Evolutionary conservation across 1,284 basidiomycete genomes (phyloP), one percentile per base, ranked within the genome.

Genomic region (Ustilago lituana): DNA sequence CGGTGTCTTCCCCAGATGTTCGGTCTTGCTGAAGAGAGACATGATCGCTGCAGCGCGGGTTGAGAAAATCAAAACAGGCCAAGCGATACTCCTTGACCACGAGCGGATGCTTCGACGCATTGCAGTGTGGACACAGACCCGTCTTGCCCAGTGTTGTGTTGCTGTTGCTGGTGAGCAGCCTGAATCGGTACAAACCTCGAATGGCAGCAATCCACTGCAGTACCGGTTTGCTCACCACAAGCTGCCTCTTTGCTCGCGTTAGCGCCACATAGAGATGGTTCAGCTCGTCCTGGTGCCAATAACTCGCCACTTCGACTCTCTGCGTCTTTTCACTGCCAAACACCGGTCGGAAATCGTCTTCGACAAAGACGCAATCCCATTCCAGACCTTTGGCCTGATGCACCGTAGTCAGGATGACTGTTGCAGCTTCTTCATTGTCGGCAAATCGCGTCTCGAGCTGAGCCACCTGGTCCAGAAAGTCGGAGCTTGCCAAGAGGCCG

Each of bases 381-480:
- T 79, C 77, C 17, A 79, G 66, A 22, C 77, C 77, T 38, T 79
- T 79, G 7, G 75, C 73, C 49, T 79, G 77, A 26, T 79, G 77
- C 14, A 76, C 74, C 19, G 77, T 79, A 6, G 75, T 71, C 23
- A 79, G 49, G 6, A 79, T 57, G 14, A 79, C 59, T 1, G 58
- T 53, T 0, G 77, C 77, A 0, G 41, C 56, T 3, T 56, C 50
- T 32, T 76, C 71, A 1, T 37, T 40, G 11, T 45, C 47, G 11
- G 68, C 58, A 33, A 77, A 77, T 2, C 72, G 64, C 19, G 56
- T 60, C 35, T 77, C 68, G 19, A 79, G 59, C 39, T 43, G 38
- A 6, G 47, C 36, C 5, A 79, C 68, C 29, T 61, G 62, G 8
- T 65, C 68, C 27, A 76, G 52, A 44, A 77, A 77, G 36, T 76